Evolutionary conservation across 2,329 filamentous ascomycete species (phyloP), one percentile per base, ranked within the genome.

Genomic region (Trichoderma guizhouense): DNA sequence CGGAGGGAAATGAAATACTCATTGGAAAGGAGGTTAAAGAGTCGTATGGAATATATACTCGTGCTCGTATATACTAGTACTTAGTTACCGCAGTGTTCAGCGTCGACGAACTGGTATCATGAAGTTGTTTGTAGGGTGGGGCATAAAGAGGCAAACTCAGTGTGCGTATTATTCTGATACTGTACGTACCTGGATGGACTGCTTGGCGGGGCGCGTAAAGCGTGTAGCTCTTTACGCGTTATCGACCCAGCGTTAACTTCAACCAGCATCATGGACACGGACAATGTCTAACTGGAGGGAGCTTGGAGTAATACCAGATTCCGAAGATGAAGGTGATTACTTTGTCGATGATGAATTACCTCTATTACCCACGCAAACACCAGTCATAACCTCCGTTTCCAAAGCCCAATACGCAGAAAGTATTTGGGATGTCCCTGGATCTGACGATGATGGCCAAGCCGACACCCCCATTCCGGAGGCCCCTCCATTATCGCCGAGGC

Each of bases 241-340:
- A 39, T 57, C 24, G 14, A 55, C 14, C 15, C 24, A 32, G 39
- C 62, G 47, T 51, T 34, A 36, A 57, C 51, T n/a, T 67, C 9
- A 15, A 28, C 51, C 24, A 55, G 21, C 30, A 36, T 57, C 47
- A 57, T 43, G 64, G 64, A 57, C n/a, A 34, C 32, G 12, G 69
- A 79, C 63, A 75, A 86, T 86, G 85, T 79, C 78, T 71, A 82
- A 82, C 74, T 86, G 85, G 85, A 86, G 82, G 81, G 83, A 84
- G 75, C 77, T 84, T 78, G 85, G 85, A 76, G 84, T 85, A 77
- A 81, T 86, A 74, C 85, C 85, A 71, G 85, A 86, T 78, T 86
- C 85, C 73, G 85, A 86, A 76, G 85, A 86, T 71, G 84, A 86
- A 62, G 81, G 79, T 74, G 82, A 77, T 69, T 83, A 83, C 73